Base-by-base conservation (phyloP, 2,329 filamentous ascomycete species). In the Penicillium thymicola region DNA sequence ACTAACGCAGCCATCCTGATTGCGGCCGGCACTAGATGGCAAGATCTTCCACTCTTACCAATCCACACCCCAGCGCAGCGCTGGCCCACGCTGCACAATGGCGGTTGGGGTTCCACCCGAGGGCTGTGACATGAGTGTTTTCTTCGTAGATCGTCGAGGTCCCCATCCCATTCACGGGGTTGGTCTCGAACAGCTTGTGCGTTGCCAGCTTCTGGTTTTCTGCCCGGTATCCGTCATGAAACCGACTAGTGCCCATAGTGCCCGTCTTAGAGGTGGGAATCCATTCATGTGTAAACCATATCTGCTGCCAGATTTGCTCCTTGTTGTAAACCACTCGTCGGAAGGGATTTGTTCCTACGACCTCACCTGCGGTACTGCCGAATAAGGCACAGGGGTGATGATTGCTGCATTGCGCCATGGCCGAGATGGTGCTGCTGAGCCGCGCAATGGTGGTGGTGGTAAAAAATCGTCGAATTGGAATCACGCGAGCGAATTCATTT, bases 41-140 rank as follows among this genome's bases (percentile, higher is more conserved):
- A 23, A 90, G 69, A 66, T 90, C 86, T 77, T 88, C 83, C 21
- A 90, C 77, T 59, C 84, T 81, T 42, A 90, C 77, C 57, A 90
- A 69, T 0, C 88, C 88, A 28, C 85, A 89, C 0, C 81, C 87
- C 79, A 88, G 81, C 0, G 84, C 85, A 4, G 82, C 82, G 10
- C 85, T 85, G 3, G 84, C 85, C 86, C 87, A 89, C 62, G 81
- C 86, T 13, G 85, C 85, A 64, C 80, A 86, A n/a, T 79, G 75
- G 36, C 78, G 69, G 64, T 89, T 89, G 2, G 86, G 85, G 66
- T 89, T 89, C 87, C 87, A 90, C 40, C 81, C 80, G 25, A 88
- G 75, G 2, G 80, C 77, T 5, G 85, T 85, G 60, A 89, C 76
- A 45, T 86, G 81, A 10, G 84, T 87, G 59, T 81, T 75, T 46